phyloP scores from a whole-genome alignment of 2,329 filamentous ascomycete species.

The Ophiostoma populinum region DNA sequence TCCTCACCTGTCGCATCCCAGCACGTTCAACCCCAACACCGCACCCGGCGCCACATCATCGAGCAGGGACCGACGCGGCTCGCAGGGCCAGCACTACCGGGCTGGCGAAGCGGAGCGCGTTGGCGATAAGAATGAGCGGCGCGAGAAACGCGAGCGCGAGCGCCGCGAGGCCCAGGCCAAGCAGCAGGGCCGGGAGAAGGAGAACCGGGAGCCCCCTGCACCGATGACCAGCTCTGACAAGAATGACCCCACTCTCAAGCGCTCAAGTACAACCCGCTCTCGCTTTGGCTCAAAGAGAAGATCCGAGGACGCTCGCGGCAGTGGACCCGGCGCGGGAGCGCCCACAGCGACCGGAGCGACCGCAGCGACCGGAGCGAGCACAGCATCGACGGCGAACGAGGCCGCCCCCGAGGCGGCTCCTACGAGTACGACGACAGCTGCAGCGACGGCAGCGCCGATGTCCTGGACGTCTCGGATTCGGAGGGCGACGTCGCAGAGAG shows the following conservation, averaged over 20 bases:
- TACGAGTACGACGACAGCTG: neutral
- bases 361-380: neutral
- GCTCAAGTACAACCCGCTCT: constrained; percentile 12
- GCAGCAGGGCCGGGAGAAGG: too few relatives aligned
- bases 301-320: constrained; percentile 9
- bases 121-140: constrained; percentile 2
- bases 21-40: neutral
- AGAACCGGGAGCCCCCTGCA: constrained; percentile 1
- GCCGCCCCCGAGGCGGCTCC: too few relatives aligned
- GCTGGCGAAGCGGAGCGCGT: constrained; percentile 2
- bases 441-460: neutral
- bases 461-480: constrained; percentile 4
- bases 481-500: constrained; percentile 4
- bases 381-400: neutral
- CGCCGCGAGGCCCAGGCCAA: neutral
- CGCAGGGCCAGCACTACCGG: constrained; percentile 3
- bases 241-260: constrained; percentile 9
- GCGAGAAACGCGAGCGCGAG: neutral
- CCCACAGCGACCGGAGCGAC: neutral
- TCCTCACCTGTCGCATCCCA: neutral
- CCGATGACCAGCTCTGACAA: constrained; percentile 9
- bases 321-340: neutral
- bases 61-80: constrained; percentile 6
- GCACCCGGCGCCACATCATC: constrained; percentile 2
- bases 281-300: constrained; percentile 10